Evolutionary conservation across 768 basidiomycete species (phyloP).

Genomic region (Saitozyma podzolica): DNA sequence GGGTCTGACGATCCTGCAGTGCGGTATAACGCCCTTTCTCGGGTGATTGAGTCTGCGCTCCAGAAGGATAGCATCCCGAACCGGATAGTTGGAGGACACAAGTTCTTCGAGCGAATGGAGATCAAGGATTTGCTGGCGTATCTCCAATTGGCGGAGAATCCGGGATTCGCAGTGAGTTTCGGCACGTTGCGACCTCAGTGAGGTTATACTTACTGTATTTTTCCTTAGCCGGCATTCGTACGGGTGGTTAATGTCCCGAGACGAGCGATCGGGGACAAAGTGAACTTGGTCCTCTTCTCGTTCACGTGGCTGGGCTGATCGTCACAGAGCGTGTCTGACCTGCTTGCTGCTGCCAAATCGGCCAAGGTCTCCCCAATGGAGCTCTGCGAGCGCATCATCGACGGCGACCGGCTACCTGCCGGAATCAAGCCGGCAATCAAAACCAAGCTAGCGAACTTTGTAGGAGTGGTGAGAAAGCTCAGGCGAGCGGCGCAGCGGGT

Average conservation of each 20-base stretch:
- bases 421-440: constrained; percentile 70
- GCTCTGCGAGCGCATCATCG: constrained; percentile 66
- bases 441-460: constrained; percentile 64
- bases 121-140: constrained; percentile 81
- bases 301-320: constrained; percentile 5
- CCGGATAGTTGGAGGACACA: constrained; percentile 73
- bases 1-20: constrained; percentile 55
- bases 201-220: constrained; percentile 27
- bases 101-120: constrained; percentile 82
- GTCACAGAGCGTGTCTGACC: constrained; percentile 63
- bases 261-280: constrained; percentile 77
- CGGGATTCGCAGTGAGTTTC: constrained; percentile 43
- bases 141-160: constrained; percentile 76
- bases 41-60: constrained; percentile 70
- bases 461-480: constrained; percentile 61
- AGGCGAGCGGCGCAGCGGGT: constrained; percentile 63
- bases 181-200: constrained; percentile 3
- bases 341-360: constrained; percentile 60
- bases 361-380: constrained; percentile 62
- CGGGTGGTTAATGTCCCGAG: constrained; percentile 73
- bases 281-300: constrained; percentile 35
- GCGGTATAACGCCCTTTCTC: constrained; percentile 75
- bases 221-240: constrained; percentile 64
- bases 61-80: constrained; percentile 78
- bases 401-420: constrained; percentile 58